Conservation (phyloP, 2,329 filamentous ascomycete genomes). For the Fusarium algeriense region DNA sequence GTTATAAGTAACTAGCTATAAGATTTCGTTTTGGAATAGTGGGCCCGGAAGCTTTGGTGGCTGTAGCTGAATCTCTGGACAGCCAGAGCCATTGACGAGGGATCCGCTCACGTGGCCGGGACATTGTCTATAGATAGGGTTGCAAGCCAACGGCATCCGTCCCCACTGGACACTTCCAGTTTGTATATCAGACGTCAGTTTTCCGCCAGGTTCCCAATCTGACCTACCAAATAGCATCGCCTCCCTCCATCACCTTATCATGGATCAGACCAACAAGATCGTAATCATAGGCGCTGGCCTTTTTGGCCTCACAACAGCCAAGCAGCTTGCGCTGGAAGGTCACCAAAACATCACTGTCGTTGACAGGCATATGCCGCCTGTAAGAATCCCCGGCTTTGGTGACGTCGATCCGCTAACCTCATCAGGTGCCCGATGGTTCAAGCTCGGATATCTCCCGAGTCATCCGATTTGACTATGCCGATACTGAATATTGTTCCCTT, state of each 20-base stretch:
- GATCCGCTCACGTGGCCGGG: constrained; percentile 27
- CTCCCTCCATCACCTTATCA: background rate
- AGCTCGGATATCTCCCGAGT: constrained; percentile 54
- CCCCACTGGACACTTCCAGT: background rate
- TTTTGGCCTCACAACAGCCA: constrained; percentile 49
- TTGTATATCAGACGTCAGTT: background rate
- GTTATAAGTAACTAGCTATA: no score
- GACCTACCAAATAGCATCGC: background rate
- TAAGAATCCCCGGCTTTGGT: background rate
- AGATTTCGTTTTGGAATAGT: no score
- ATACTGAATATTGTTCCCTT: constrained; percentile 69
- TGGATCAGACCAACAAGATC: constrained; percentile 34
- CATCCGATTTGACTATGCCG: constrained; percentile 69
- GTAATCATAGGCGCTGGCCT: constrained; percentile 50
- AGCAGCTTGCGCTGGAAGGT: constrained; percentile 45
- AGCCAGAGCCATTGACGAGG: no score
- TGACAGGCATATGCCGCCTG: constrained; percentile 50
- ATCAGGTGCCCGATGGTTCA: constrained; percentile 49
- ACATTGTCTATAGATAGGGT: background rate
- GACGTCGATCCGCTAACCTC: background rate
- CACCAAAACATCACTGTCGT: constrained; percentile 53
- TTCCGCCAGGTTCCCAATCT: background rate
- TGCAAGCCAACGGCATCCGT: background rate
- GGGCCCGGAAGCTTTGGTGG: no score
- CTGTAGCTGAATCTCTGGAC: no score